Percentiles rank a stretch among this genome's conserved stretches.
Conservation (phyloP, 768 basidiomycete genomes). For the Coprinopsis sp. region DNA sequence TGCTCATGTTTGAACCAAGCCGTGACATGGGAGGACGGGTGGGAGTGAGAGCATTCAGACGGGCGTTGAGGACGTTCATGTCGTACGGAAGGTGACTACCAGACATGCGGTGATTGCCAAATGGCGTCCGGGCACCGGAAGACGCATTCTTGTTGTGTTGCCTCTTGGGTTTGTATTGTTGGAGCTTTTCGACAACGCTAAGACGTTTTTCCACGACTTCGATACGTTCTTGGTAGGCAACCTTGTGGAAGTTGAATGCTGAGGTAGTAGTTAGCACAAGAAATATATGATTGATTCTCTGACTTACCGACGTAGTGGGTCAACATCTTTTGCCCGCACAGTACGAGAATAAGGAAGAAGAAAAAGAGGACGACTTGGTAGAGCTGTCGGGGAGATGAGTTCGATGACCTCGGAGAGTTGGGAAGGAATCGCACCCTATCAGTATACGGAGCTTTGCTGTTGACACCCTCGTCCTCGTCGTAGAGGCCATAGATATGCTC, state of each 20-base stretch:
- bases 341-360: constrained; percentile 68
- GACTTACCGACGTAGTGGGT: constrained; percentile 55
- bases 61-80: not conserved
- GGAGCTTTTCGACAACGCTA: constrained; percentile 59
- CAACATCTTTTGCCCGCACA: constrained; percentile 61
- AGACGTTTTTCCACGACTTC: constrained; percentile 51
- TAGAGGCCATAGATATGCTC: constrained; percentile 58
- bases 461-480: constrained; percentile 27
- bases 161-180: constrained; percentile 54
- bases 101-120: constrained; percentile 26
- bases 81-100: not conserved
- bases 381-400: constrained; percentile 30
- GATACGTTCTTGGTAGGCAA: constrained; percentile 70
- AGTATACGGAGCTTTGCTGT: constrained; percentile 60
- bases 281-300: not conserved
- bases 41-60: constrained; percentile 10
- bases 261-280: not conserved
- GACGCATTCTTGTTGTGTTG: constrained; percentile 17
- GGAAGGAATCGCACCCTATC: constrained; percentile 35
- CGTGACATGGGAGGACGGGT: constrained; percentile 10
- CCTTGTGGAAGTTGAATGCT: constrained; percentile 75
- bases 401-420: not conserved
- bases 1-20: constrained; percentile 24
- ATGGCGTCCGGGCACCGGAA: constrained; percentile 41
- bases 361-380: constrained; percentile 64